Evolutionary conservation across 1,284 basidiomycete genomes (phyloP).

Genomic region (Ustanciosporium gigantosporum): DNA sequence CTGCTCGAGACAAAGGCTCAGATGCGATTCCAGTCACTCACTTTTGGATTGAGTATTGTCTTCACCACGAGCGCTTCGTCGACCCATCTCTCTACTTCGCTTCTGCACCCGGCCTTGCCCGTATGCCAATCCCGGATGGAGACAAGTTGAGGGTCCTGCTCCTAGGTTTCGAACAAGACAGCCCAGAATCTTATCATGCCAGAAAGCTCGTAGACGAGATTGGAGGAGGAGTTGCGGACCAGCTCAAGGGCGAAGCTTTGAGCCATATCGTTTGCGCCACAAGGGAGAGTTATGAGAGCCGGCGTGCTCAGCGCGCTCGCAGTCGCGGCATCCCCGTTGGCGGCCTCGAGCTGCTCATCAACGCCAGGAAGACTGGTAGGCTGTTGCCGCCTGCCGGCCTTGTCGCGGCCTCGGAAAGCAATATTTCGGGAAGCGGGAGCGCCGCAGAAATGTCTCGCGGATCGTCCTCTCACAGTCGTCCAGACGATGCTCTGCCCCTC

Average conservation of each 20-base stretch:
- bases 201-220: slow-evolving; percentile 33
- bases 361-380: slow-evolving; percentile 13
- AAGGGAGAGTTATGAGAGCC: slow-evolving; percentile 12
- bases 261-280: slow-evolving; percentile 41
- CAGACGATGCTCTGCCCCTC: slow-evolving; percentile 7
- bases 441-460: background rate
- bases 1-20: background rate
- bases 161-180: slow-evolving; percentile 33
- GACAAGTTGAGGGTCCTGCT: slow-evolving; percentile 16
- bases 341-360: slow-evolving; percentile 24
- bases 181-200: slow-evolving; percentile 44
- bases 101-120: slow-evolving; percentile 18
- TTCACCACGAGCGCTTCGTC: slow-evolving; percentile 37
- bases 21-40: slow-evolving; percentile 28
- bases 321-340: slow-evolving; percentile 28
- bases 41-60: slow-evolving; percentile 51
- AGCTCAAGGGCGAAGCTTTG: slow-evolving; percentile 18
- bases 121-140: slow-evolving; percentile 25
- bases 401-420: slow-evolving; percentile 2
- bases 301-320: slow-evolving; percentile 20
- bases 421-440: background rate
- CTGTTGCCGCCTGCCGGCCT: slow-evolving; percentile 3
- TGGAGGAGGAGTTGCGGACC: slow-evolving; percentile 25
- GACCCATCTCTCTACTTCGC: slow-evolving; percentile 37
- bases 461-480: background rate